Base-by-base conservation (phyloP, 2,329 filamentous ascomycete genomes). In the Aspergillus sclerotialis region DNA sequence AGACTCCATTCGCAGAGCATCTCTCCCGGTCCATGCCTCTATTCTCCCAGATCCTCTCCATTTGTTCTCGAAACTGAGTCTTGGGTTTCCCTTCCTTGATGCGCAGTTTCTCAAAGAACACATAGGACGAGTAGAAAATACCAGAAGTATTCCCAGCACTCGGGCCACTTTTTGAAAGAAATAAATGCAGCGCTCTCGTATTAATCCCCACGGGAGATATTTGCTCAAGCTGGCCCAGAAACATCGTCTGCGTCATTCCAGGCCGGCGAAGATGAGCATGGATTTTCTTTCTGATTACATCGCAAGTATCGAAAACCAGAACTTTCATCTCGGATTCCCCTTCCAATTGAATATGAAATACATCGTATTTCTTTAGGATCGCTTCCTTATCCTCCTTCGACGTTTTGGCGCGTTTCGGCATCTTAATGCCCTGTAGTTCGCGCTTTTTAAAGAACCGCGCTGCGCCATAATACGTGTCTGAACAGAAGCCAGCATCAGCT, bases 21-120 rank as follows among this genome's bases (percentile, higher is more conserved):
- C n/a, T n/a, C n/a, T n/a, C n/a, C n/a, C n/a, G n/a, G n/a, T n/a
- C n/a, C n/a, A n/a, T n/a, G n/a, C n/a, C n/a, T n/a, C n/a, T n/a
- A n/a, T 24, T n/a, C 11, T n/a, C 39, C 53, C 58, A 64, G 3
- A 47, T 40, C 5, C 44, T 38, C 50, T 78, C 73, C 70, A 78
- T 76, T 37, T 72, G 67, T 40, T 61, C 32, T 9, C 74, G 57
- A 46, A 68, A 65, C 48, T 70, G 64, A 12, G 53, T 63, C 60
- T 78, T 78, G 28, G 67, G 58, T 52, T 72, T 76, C 0, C 60
- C 56, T 33, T 73, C 60, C 46, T 64, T 64, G 35, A 78, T 54
- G 11, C 74, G 57, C 44, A 71, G 42, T 60, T 78, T 79, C 58
- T 80, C 74, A 45, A 79, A 79, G 50, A 69, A 76, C 13, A 75